Evolutionary conservation across 202 grass and related monocot genomes (phyloP).

Genomic region (Cymbopogon flexuosus): DNA sequence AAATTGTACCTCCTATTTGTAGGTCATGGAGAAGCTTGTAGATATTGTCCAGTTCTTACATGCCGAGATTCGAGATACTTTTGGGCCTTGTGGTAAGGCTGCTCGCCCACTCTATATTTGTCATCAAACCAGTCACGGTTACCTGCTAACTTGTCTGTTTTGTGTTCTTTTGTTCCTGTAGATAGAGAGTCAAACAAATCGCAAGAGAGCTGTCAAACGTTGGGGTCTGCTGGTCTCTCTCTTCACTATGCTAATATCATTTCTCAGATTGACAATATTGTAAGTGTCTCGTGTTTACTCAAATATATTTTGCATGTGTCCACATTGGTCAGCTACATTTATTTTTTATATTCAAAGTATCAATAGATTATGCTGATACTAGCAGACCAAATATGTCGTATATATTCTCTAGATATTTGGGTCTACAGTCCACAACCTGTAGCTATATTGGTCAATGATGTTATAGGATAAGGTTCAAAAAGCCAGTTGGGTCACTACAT

Average conservation of each 20-base stretch:
- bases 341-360: neutral
- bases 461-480: neutral
- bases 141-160: neutral
- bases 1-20: constrained; percentile 4
- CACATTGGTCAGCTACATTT: neutral
- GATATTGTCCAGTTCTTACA: constrained; percentile 83
- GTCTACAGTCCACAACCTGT: neutral
- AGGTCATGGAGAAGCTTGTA: constrained; percentile 85
- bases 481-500: neutral
- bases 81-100: constrained; percentile 57
- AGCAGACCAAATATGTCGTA: neutral
- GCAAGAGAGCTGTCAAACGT: constrained; percentile 31
- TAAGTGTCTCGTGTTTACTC: constrained; percentile 46
- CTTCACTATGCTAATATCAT: constrained; percentile 94
- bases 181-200: constrained; percentile 33
- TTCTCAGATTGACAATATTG: constrained; percentile 73
- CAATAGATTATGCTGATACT: neutral
- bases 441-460: neutral
- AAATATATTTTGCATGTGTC: neutral
- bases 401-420: neutral
- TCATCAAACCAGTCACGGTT: neutral
- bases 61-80: constrained; percentile 69
- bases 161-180: constrained; percentile 28
- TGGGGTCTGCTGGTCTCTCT: constrained; percentile 68
- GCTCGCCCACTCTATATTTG: neutral